Evolutionary conservation across 805 yeast genomes (phyloP), one percentile per base, ranked within the genome.

Genomic region (Nakazawaea laoshanensis): DNA sequence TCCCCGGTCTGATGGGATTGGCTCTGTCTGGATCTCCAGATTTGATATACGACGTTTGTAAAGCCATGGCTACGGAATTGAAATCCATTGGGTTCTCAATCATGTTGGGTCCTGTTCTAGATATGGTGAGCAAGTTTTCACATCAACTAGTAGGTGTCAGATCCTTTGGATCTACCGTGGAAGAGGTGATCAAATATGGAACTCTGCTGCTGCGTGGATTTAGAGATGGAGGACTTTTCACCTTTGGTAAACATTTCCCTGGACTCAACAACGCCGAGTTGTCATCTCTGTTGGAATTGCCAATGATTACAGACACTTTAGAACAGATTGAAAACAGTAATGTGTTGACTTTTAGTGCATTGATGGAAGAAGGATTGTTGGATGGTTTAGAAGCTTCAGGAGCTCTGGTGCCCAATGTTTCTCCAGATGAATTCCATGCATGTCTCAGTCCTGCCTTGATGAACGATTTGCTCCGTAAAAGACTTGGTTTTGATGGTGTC

Each of bases 1-100:
- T 68, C 43, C 82, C 82, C 1, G 74, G 80, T 4, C 77, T 77
- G 18, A 74, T 75, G 81, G 79, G 76, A 3, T 49, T 74, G 15
- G 70, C 72, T 3, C 78, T 80, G 14, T 62, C 77, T 0, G 68
- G 68, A 8, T 65, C 69, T 35, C 45, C 55, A 9, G 64, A 63
- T 4, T 47, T 73, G 39, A 74, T 71, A 7, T 66, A 65, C 39
- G 58, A 72, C 27, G 67, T 72, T 2, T 66, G 67, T 36, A 61
- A 65, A 27, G 81, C 80, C 2, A 47, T 74, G 7, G 78, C 77
- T 0, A 42, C 47, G 12, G 78, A 75, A 43, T 56, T 74, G 40
- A 59, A 56, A 32, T 52, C 66, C n/a, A 62, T 75, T 8, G 83
- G 83, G 7, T 61, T 75, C 34, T 65, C 60, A 50, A 65, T 74